Evolutionary conservation across 306 rosid genomes (phyloP), one percentile per base, ranked within the genome.

Genomic region (Sicyos baderoa): DNA sequence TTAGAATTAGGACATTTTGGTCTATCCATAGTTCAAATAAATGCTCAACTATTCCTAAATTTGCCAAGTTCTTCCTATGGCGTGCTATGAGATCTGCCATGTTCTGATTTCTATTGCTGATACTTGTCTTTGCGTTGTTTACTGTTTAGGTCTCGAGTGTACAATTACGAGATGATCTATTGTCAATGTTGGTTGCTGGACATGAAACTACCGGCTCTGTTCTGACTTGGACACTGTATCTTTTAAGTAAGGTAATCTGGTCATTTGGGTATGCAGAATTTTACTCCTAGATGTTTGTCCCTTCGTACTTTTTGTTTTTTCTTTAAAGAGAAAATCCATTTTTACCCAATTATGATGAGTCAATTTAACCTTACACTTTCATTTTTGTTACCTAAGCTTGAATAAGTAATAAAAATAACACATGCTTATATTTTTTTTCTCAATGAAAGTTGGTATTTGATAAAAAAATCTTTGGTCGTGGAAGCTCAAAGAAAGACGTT

Each of bases 141-240:
- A 88, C 65, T 58, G 52, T 75, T 63, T 71, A 88, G 97, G 99
- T 93, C 74, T 85, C 96, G 52, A 90, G 99, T 79, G 84, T 80
- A 69, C 97, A 93, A 74, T 76, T 90, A 72, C 88, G 96, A 68
- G 96, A 93, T 67, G 99, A 93, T 79, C 97, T 93, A 72, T 80
- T 93, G 83, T 93, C 96, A 45, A 79, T 93, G 77, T 76, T 93
- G 77, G 97, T 93, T 74, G 99, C 99, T 70, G 99, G 99, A 63
- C 99, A 90, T 44, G 97, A 93, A 82, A 93, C 94, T 12, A 89
- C 97, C 55, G 98, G 94, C 72, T 93, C 96, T 10, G 96, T 93
- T 21, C 76, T 93, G 84, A 90, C 99, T 23, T 93, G 99, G 97
- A 93, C 99, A 40, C 77, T 86, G 23, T 93, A 88, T 88, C 99